A percentile compares a stretch with the other conserved stretches of the same genome.
Conservation (phyloP, 257 asterid species). For the Plantago elongata region DNA sequence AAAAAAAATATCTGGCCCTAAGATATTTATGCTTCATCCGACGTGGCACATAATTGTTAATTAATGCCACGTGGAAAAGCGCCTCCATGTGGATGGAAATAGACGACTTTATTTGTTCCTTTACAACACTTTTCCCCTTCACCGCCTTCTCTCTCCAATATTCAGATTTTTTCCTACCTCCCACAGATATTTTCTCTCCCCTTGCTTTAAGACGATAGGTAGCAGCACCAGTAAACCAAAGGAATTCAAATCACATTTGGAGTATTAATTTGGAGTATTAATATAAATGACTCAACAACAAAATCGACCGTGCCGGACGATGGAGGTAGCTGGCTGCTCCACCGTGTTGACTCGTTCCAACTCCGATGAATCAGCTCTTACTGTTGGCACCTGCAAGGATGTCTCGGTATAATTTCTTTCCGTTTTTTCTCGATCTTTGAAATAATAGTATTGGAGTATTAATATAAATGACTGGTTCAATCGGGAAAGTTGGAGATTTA, state of each 20-base stretch:
- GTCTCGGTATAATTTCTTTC: slow-evolving; percentile 24
- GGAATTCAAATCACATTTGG: slow-evolving; percentile 6
- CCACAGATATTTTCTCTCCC: slow-evolving; percentile 13
- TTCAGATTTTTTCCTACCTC: neutral
- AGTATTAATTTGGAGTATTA: too few relatives aligned
- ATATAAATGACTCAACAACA: too few relatives aligned
- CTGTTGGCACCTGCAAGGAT: slow-evolving; percentile 30
- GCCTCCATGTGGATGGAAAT: slow-evolving; percentile 44
- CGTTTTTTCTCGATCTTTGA: neutral
- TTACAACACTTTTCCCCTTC: slow-evolving; percentile 15
- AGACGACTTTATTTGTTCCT: slow-evolving; percentile 4
- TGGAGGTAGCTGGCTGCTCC: too few relatives aligned
- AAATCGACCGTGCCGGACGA: too few relatives aligned
- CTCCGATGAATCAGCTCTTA: slow-evolving; percentile 39
- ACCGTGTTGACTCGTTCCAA: slow-evolving; percentile 20
- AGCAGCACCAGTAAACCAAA: slow-evolving; percentile 11
- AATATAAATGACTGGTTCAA: too few relatives aligned
- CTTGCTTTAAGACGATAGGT: slow-evolving; percentile 2
- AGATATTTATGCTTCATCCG: slow-evolving; percentile 30
- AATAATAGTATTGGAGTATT: slow-evolving; percentile 3
- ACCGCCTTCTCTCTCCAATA: slow-evolving; percentile 16
- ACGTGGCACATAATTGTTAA: slow-evolving; percentile 36
- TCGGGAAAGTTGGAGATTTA: too few relatives aligned
- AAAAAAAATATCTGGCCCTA: slow-evolving; percentile 36
- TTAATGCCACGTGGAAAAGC: slow-evolving; percentile 68